Conservation (phyloP, 2,329 filamentous ascomycete species). For the Aquanectria penicillioides region DNA sequence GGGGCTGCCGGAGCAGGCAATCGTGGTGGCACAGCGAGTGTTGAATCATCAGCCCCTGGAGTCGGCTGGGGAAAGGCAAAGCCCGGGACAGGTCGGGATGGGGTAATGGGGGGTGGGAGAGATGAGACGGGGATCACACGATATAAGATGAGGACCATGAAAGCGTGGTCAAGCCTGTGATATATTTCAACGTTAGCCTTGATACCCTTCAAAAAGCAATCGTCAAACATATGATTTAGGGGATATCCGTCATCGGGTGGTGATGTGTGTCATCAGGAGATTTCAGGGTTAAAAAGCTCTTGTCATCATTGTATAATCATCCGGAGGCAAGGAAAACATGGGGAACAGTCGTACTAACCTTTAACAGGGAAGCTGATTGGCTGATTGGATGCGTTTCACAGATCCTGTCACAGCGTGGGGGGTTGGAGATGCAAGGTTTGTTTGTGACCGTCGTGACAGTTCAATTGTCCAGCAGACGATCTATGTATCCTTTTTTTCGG, state of each 20-base stretch:
- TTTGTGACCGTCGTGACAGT: slow-evolving; percentile 47
- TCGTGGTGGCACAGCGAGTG: slow-evolving; percentile 72
- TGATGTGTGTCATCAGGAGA: slow-evolving; percentile 68
- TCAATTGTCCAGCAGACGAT: slow-evolving; percentile 57
- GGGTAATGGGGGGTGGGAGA: too few species aligned
- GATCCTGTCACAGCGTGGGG: slow-evolving; percentile 36
- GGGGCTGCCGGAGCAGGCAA: slow-evolving; percentile 78
- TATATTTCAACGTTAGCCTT: slow-evolving; percentile 48
- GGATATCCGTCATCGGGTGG: slow-evolving; percentile 64
- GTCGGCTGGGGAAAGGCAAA: neutral
- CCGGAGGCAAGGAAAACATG: slow-evolving; percentile 36
- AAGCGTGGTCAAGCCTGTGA: slow-evolving; percentile 30
- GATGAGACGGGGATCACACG: slow-evolving; percentile 29
- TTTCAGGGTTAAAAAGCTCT: slow-evolving; percentile 77
- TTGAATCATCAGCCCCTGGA: slow-evolving; percentile 48
- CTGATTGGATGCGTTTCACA: slow-evolving; percentile 28
- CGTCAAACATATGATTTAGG: slow-evolving; percentile 31
- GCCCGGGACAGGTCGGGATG: slow-evolving; percentile 16
- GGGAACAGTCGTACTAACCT: slow-evolving; percentile 58
- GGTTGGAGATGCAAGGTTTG: slow-evolving; percentile 33
- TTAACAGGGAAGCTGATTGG: slow-evolving; percentile 29
- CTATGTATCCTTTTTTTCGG: slow-evolving; percentile 56
- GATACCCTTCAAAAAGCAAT: slow-evolving; percentile 45
- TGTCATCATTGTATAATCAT: slow-evolving; percentile 67
- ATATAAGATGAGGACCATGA: slow-evolving; percentile 21